Percentiles rank a stretch among this genome's conserved stretches.
Conservation (phyloP, 345 rosid genomes). For the Carallia pectinifolia region DNA sequence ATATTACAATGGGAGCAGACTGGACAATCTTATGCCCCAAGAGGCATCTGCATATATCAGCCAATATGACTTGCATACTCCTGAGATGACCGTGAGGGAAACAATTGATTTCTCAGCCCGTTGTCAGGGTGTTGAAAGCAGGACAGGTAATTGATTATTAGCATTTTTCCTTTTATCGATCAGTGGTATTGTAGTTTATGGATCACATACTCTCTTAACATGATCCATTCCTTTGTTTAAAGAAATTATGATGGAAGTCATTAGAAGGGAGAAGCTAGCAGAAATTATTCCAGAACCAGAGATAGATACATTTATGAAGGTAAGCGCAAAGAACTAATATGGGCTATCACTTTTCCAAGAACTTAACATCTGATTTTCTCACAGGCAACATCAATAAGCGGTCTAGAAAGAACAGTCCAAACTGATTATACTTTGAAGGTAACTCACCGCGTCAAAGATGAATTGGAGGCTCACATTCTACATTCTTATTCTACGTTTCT, state of each 20-base stretch:
- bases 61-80: conserved; percentile 36
- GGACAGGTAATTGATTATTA: conserved; percentile 25
- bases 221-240: background rate
- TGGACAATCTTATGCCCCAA: conserved; percentile 40
- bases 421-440: conserved; percentile 62
- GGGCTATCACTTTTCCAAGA: background rate
- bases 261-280: conserved; percentile 45
- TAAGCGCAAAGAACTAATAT: background rate
- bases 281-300: conserved; percentile 46
- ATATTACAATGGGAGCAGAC: conserved; percentile 33
- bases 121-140: conserved; percentile 40
- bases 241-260: conserved; percentile 42
- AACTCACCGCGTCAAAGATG: background rate
- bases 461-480: background rate
- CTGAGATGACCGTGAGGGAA: conserved; percentile 45
- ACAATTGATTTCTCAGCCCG: conserved; percentile 41
- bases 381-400: conserved; percentile 50
- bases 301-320: conserved; percentile 57
- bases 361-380: background rate
- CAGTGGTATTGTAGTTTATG: background rate
- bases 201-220: background rate
- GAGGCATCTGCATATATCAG: conserved; percentile 44
- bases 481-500: background rate
- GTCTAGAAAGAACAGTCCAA: conserved; percentile 41
- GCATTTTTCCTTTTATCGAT: background rate